Conservation (phyloP, 2,329 filamentous ascomycete species). For the Neonectria faginata region DNA sequence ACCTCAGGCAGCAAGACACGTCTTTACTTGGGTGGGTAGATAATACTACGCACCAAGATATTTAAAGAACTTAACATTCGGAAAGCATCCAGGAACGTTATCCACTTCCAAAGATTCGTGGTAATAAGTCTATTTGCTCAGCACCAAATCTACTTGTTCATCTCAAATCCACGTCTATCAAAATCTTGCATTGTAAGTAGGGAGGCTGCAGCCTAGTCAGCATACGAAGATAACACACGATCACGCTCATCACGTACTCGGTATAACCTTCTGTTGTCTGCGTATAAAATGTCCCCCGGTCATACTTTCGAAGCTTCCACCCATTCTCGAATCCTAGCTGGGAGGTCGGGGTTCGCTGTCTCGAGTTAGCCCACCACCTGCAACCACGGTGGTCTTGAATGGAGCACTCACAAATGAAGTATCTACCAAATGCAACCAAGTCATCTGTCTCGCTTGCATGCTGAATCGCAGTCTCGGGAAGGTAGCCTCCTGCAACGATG, state of each 20-base stretch:
- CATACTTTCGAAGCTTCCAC: slow-evolving; percentile 40
- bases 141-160: neutral
- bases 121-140: neutral
- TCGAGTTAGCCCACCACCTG: slow-evolving; percentile 11
- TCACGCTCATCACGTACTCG: slow-evolving; percentile 30
- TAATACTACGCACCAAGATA: too few species aligned
- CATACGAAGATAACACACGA: neutral
- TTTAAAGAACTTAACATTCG: too few species aligned
- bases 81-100: too few species aligned
- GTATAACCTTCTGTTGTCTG: slow-evolving; percentile 37
- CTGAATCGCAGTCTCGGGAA: slow-evolving; percentile 43
- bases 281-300: slow-evolving; percentile 39
- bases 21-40: too few species aligned
- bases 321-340: slow-evolving; percentile 42
- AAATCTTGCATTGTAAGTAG: slow-evolving; percentile 30
- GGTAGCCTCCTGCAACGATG: slow-evolving; percentile 52
- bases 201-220: slow-evolving; percentile 30
- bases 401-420: slow-evolving; percentile 45
- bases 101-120: neutral
- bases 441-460: slow-evolving; percentile 50
- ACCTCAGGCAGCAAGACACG: too few species aligned
- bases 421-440: slow-evolving; percentile 50
- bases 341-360: slow-evolving; percentile 41
- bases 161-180: slow-evolving; percentile 2
- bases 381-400: neutral